Evolutionary conservation across 164 flowering plant species (phyloP).

Genomic region (Sextonia rubra): DNA sequence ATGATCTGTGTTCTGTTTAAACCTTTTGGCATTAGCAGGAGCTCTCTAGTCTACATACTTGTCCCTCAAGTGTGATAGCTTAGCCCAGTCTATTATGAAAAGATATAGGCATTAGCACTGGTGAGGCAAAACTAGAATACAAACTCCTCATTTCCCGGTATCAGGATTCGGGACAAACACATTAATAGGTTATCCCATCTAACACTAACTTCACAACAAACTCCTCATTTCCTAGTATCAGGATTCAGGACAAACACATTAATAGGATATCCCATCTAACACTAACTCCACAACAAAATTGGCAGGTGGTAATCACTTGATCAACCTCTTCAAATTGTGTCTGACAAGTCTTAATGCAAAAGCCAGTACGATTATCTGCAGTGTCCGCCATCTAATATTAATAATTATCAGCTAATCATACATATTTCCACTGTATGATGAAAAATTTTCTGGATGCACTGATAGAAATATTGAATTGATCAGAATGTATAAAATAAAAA

Average conservation of each 20-base stretch:
- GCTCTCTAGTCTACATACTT: background rate
- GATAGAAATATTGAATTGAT: background rate
- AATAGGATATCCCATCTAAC: too few species aligned
- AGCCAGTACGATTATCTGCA: background rate
- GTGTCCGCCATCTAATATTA: background rate
- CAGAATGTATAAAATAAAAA: background rate
- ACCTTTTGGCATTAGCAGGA: background rate
- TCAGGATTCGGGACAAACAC: too few species aligned
- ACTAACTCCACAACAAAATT: too few species aligned
- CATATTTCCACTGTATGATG: background rate
- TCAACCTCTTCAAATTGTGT: background rate
- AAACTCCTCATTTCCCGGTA: too few species aligned
- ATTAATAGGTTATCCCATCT: too few species aligned
- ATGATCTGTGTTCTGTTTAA: background rate
- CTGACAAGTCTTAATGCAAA: background rate
- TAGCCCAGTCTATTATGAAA: background rate
- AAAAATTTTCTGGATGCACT: background rate
- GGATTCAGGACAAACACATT: too few species aligned
- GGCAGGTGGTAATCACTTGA: too few species aligned
- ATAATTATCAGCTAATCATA: background rate
- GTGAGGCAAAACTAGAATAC: background rate
- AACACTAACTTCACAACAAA: too few species aligned
- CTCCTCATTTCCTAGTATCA: too few species aligned
- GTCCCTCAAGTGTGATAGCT: background rate
- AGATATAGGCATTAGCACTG: background rate